phyloP scores from a whole-genome alignment of 1,139 yeast species.

The Candida tropicalis region DNA sequence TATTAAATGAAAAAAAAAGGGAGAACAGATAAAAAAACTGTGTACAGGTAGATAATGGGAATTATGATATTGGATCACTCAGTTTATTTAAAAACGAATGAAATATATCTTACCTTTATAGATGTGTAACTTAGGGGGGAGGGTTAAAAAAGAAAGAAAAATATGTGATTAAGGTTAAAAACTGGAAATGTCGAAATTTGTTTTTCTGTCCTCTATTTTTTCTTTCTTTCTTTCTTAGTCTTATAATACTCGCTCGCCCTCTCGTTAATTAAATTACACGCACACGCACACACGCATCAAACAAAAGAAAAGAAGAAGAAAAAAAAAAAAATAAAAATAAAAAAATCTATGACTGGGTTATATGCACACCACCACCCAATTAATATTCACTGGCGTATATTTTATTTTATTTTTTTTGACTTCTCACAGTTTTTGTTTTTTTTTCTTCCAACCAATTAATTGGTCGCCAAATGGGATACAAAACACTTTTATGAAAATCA shows the following conservation, averaged over 20 bases:
- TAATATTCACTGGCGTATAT: not conserved
- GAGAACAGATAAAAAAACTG: not conserved
- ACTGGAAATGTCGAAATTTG: constrained; percentile 3
- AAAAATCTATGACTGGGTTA: constrained; percentile 3
- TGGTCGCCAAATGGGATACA: constrained; percentile 1
- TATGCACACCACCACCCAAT: constrained; percentile 4
- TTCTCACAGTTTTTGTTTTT: not conserved
- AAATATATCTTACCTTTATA: constrained; percentile 1
- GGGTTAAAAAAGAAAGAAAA: not conserved
- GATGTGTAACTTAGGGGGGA: constrained; percentile 1
- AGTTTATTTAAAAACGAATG: constrained; percentile 4
- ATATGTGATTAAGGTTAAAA: constrained; percentile 5
- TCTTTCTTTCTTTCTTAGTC: not conserved
- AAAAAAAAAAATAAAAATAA: not conserved
- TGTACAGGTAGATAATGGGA: not conserved
- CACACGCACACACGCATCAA: not conserved
- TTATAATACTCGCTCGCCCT: not conserved
- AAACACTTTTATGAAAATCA: too few relatives aligned
- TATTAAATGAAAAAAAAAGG: not conserved
- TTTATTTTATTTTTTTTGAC: not conserved
- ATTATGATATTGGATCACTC: constrained; percentile 1
- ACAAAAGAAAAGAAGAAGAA: not conserved
- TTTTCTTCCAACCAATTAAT: constrained; percentile 3
- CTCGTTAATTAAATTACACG: not conserved
- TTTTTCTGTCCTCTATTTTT: not conserved